A percentile compares a stretch with the other conserved stretches of the same genome.
These are phyloP conservation scores for Metarhizium brunneum DNA, from an alignment of 2,329 filamentous ascomycete species.

Conservation along the genomic window DNA sequence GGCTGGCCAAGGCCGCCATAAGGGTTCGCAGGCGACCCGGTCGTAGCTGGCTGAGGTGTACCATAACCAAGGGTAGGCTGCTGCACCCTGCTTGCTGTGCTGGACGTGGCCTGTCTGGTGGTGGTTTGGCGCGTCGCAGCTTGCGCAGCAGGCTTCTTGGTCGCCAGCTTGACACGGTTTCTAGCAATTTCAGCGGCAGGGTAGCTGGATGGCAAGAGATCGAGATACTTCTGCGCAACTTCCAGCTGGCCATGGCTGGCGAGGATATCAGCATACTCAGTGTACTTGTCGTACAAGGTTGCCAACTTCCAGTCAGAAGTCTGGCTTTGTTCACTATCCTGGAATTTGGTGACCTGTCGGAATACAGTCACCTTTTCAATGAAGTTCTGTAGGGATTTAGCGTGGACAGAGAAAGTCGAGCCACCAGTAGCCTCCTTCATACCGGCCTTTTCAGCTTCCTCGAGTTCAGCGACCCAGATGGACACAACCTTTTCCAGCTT, in stretches of 20 bases:
- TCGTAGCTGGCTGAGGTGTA: slow-evolving; percentile 28
- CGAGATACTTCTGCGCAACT: slow-evolving; percentile 83
- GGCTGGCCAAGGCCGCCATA: slow-evolving; percentile 14
- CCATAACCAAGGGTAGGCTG: slow-evolving; percentile 37
- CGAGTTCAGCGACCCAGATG: slow-evolving; percentile 87
- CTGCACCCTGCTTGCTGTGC: slow-evolving; percentile 3
- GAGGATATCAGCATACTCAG: slow-evolving; percentile 92
- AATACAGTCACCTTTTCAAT: slow-evolving; percentile 99
- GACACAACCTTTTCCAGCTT: slow-evolving; percentile 95
- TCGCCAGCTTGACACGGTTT: slow-evolving; percentile 77
- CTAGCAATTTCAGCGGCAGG: slow-evolving; percentile 80
- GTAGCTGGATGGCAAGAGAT: slow-evolving; percentile 75
- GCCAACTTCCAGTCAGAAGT: slow-evolving; percentile 81
- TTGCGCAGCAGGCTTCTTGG: slow-evolving; percentile 36
- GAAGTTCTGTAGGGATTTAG: slow-evolving; percentile 78
- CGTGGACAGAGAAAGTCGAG: slow-evolving; percentile 86
- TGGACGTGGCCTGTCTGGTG: slow-evolving; percentile 12
- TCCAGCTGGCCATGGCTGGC: slow-evolving; percentile 81
- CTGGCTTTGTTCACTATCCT: slow-evolving; percentile 64
- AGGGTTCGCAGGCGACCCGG: slow-evolving; percentile 19
- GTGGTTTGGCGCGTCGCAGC: slow-evolving; percentile 14
- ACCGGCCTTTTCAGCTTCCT: slow-evolving; percentile 70
- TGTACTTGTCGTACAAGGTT: slow-evolving; percentile 85
- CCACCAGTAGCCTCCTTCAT: slow-evolving; percentile 61
- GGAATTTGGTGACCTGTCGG: slow-evolving; percentile 85